A percentile compares a stretch with the other conserved stretches of the same genome.
These are phyloP conservation scores for Zalerion maritima DNA, from an alignment of 495 filamentous ascomycete species.

Conservation along the genomic window DNA sequence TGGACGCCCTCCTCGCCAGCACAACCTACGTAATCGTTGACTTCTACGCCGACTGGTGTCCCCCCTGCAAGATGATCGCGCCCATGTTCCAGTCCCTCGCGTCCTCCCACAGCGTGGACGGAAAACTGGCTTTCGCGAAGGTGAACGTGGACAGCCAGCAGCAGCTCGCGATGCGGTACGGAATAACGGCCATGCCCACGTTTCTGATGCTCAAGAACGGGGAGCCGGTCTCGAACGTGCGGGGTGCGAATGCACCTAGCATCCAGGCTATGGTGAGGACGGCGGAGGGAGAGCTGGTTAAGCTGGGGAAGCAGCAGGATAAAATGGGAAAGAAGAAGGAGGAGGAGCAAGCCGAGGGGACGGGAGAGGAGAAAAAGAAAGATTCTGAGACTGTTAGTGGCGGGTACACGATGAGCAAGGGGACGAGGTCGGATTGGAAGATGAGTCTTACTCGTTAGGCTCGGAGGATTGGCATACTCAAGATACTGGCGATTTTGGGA, in stretches of 20 bases:
- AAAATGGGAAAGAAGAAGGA: slow-evolving; percentile 18
- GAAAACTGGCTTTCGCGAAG: slow-evolving; percentile 40
- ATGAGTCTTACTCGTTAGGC: no score
- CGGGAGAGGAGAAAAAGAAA: background rate
- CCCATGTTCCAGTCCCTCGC: slow-evolving; percentile 41
- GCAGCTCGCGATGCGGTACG: slow-evolving; percentile 30
- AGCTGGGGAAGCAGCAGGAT: slow-evolving; percentile 18
- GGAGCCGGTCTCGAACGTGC: slow-evolving; percentile 41
- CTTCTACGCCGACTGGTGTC: slow-evolving; percentile 51
- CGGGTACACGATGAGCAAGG: no score
- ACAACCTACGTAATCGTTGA: slow-evolving; percentile 29
- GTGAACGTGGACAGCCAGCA: slow-evolving; percentile 40
- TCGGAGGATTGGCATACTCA: no score
- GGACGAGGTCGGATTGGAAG: no score
- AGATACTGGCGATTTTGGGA: no score
- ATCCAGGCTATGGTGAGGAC: slow-evolving; percentile 19
- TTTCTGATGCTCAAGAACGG: slow-evolving; percentile 75
- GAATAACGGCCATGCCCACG: slow-evolving; percentile 53
- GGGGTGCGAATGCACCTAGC: slow-evolving; percentile 37
- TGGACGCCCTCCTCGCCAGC: slow-evolving; percentile 17
- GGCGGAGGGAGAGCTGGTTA: slow-evolving; percentile 17
- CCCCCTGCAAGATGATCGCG: slow-evolving; percentile 53
- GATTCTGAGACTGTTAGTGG: no score
- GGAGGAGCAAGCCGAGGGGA: slow-evolving; percentile 1
- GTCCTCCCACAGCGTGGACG: slow-evolving; percentile 22